phyloP scores from a whole-genome alignment of 176 grass and related monocot genomes.

The Eragrostis nindensis region DNA sequence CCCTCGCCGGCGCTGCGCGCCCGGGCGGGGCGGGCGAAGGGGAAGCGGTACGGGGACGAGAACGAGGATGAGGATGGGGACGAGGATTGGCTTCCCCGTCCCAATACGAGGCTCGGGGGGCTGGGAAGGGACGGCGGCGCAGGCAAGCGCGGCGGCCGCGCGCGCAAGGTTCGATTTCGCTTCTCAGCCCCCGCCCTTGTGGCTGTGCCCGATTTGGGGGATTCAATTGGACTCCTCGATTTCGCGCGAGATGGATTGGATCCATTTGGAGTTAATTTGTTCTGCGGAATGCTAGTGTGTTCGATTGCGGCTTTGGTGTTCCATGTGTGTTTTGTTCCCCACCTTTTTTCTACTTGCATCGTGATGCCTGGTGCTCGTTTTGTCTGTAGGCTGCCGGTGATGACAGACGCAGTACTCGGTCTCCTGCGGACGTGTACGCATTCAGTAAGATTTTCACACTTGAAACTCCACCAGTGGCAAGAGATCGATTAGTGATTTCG shows the following conservation, averaged over 20 bases:
- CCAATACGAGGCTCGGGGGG: too few relatives aligned
- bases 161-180: constrained; percentile 17
- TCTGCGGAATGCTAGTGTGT: too few relatives aligned
- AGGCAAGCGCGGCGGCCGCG: background rate
- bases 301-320: background rate
- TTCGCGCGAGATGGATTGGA: background rate
- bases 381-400: constrained; percentile 15
- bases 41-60: background rate
- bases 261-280: background rate
- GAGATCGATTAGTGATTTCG: background rate
- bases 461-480: background rate
- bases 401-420: background rate
- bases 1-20: background rate
- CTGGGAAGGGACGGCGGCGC: background rate
- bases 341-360: background rate
- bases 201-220: too few relatives aligned
- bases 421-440: accelerated
- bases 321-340: background rate
- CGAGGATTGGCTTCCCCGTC: background rate
- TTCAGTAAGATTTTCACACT: constrained; percentile 23
- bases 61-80: too few relatives aligned
- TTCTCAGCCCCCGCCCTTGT: background rate
- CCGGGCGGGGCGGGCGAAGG: background rate
- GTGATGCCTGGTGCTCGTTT: background rate
- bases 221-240: background rate